Base-by-base conservation (phyloP, 2,329 filamentous ascomycete genomes). In the Aspergillus sp. region DNA sequence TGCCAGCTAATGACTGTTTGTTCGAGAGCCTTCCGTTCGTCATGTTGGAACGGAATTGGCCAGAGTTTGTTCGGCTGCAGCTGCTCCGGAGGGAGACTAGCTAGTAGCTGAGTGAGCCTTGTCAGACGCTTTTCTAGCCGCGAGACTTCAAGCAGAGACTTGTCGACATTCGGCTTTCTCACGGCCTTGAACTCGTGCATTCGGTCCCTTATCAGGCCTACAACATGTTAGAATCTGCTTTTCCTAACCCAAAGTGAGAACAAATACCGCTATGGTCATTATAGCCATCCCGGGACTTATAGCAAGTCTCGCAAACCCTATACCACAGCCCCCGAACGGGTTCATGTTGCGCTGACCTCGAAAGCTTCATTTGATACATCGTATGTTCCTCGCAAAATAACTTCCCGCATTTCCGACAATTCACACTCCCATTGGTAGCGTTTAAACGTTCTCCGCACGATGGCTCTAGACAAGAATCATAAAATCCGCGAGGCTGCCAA, bases 321-420 rank as follows among this genome's bases (percentile, higher is more conserved):
- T 91, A 96, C 95, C 95, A 99, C 65, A 91, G 85, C 7, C 95
- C 95, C 61, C 93, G 82, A 1, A 95, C 86, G 0, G 95, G 93
- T 63, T 99, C 95, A 75, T 97, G 91, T 58, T 88, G 84, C 4
- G 95, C 95, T 31, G 92, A 89, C 55, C 93, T 83, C 8, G 93
- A 96, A 11, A 99, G 82, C 79, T 96, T 97, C 90, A 98, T 98
- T 78, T 99, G 93, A 71, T 98, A 99, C 93, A 99, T 96, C 52
- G 95, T 98, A 73, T 99, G 95, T 66, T 93, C 90, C 70, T 98
- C 95, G 75, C 95, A 99, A 72, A 98, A 99, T 41, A 99, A 78
- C 66, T 89, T 88, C 6, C 95, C 95, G 69, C 95, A 99, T 62
- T 93, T 91, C 62, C 95, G 84, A 75, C 95, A 99, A 73, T 99